Evolutionary conservation across 768 basidiomycete genomes (phyloP), one percentile per base, ranked within the genome.

Genomic region (Gloeopeniophorella convolvens): DNA sequence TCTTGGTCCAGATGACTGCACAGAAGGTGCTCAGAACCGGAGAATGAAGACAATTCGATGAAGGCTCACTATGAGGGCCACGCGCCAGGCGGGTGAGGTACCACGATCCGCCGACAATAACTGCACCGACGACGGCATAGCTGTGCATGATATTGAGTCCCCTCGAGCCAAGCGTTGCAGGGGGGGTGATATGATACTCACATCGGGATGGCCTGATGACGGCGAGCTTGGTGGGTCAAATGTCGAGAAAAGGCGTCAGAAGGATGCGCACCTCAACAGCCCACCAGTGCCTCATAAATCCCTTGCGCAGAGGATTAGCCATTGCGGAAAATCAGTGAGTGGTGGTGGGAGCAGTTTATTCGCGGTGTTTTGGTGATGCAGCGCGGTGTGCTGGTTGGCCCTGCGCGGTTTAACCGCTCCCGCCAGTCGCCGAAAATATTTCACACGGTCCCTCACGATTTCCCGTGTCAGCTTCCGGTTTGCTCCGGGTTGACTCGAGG

Each of bases 1-100:
- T 65, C 65, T 70, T 77, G 59, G 80, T 75, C 81, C 80, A 82
- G 50, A 81, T 65, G 48, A 80, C 78, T 79, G 49, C 4, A 48
- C 2, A 28, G 34, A 18, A 28, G 11, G 16, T 4, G 28, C 45
- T 60, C 54, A 51, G 30, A 40, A 42, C 42, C 27, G 23, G n/a
- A 41, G 27, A 46, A 48, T 11, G 15, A 30, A n/a, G 26, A 21
- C n/a, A 43, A 32, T 34, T 18, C 21, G 13, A 9, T 37, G 10
- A 48, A 39, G 20, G n/a, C 57, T 53, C 51, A 67, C 74, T 65
- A 48, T 68, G 65, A 20, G 72, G 68, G 26, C 73, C 71, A 24
- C 70, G 66, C 16, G 75, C 73, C 37, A 77, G 71, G 39, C 69
- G 68, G 43, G 59, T 57, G 26, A 74, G 59, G 58, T 76, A 77